These are phyloP conservation scores for Arabis alpina DNA, from an alignment of 345 rosid genomes.

Conservation along the genomic window DNA sequence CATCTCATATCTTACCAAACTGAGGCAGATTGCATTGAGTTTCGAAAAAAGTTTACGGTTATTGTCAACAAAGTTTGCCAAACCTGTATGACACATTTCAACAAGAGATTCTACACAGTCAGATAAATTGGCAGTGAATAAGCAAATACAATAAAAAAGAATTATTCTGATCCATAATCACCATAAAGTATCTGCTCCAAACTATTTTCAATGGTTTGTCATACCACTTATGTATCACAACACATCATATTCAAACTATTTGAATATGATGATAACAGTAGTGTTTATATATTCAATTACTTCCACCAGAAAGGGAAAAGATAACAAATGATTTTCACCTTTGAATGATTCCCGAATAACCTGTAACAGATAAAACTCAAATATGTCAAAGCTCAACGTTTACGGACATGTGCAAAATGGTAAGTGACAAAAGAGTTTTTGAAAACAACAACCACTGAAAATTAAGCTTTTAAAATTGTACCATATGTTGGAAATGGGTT, in stretches of 20 bases:
- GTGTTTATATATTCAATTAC: conserved; percentile 12
- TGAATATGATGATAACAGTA: conserved; percentile 8
- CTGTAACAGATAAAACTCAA: conserved; percentile 47
- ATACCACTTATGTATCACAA: background rate
- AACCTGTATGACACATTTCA: conserved; percentile 53
- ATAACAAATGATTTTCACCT: conserved; percentile 52
- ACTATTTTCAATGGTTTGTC: conserved; percentile 6
- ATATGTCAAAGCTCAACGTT: conserved; percentile 13
- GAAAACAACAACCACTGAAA: background rate
- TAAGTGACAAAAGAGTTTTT: background rate
- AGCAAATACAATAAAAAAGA: background rate
- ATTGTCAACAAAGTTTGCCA: conserved; percentile 67
- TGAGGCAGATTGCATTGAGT: conserved; percentile 68
- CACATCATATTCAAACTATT: background rate
- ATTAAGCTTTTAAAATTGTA: conserved; percentile 12
- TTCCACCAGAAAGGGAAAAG: conserved; percentile 1
- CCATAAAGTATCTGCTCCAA: background rate
- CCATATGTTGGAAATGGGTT: background rate
- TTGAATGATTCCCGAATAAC: conserved; percentile 77
- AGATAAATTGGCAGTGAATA: background rate
- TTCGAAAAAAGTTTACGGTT: conserved; percentile 70
- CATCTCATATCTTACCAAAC: conserved; percentile 58
- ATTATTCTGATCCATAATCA: conserved; percentile 1
- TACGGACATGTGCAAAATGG: background rate
- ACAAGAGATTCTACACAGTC: conserved; percentile 4